Percentiles rank a stretch among this genome's conserved stretches.
Conservation (phyloP, 768 basidiomycete species). For the Cystobasidium tubakii region DNA sequence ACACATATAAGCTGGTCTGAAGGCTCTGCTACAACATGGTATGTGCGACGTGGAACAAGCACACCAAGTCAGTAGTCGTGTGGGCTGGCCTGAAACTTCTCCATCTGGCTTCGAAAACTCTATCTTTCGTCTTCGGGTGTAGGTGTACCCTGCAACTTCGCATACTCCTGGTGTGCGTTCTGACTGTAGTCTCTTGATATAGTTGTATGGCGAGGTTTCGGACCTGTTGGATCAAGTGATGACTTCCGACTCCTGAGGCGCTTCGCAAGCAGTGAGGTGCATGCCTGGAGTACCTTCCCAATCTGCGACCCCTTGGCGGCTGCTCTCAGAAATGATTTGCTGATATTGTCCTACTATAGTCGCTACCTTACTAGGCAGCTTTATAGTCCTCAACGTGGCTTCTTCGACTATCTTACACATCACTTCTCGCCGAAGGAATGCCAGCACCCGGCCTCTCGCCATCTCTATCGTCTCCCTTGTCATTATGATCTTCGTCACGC, state of each 20-base stretch:
- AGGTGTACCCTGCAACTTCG: not conserved
- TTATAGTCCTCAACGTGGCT: not conserved
- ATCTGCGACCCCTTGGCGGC: not conserved
- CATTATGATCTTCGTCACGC: slow-evolving; percentile 19
- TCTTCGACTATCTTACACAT: not conserved
- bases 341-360: not conserved
- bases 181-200: not conserved
- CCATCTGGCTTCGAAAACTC: not conserved
- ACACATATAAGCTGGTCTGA: too few species aligned
- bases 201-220: slow-evolving; percentile 29
- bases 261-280: not conserved
- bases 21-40: too few species aligned
- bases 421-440: not conserved
- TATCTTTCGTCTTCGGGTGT: slow-evolving; percentile 21
- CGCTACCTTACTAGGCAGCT: not conserved
- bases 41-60: slow-evolving; percentile 14
- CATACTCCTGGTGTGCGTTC: not conserved
- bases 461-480: slow-evolving; percentile 29
- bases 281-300: not conserved
- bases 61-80: not conserved
- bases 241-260: not conserved
- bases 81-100: slow-evolving; percentile 25
- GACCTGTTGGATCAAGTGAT: not conserved
- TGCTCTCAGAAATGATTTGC: too few species aligned
- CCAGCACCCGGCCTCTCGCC: not conserved